phyloP scores from a whole-genome alignment of 192 early-diverging fungal species.

The Coemansia sp. region DNA sequence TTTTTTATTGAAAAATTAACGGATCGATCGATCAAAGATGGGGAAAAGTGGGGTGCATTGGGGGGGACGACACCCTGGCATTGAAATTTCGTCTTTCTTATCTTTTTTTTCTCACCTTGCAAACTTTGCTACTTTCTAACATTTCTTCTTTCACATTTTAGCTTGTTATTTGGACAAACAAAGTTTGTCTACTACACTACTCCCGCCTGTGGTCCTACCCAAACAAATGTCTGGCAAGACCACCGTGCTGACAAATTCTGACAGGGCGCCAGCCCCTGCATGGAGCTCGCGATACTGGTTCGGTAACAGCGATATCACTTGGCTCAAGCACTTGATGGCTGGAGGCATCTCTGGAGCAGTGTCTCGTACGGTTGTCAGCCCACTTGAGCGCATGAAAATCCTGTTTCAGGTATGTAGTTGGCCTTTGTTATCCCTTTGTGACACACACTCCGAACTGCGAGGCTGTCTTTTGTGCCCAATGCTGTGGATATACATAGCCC shows the following conservation, averaged over 20 bases:
- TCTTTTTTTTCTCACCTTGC: not conserved
- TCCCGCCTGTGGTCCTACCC: not conserved
- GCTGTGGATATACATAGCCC: not conserved
- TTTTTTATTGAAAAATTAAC: not conserved
- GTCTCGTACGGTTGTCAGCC: conserved; percentile 79
- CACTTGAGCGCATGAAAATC: conserved; percentile 85
- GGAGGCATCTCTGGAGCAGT: conserved; percentile 80
- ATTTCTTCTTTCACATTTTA: conserved; percentile 11
- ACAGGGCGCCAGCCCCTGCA: conserved; percentile 18
- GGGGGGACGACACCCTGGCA: not conserved
- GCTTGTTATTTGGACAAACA: conserved; percentile 4
- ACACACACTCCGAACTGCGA: not conserved
- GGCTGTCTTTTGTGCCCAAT: not conserved
- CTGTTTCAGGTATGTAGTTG: conserved; percentile 71
- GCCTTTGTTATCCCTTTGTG: not conserved
- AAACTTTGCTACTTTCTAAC: not conserved
- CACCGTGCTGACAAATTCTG: conserved; percentile 31
- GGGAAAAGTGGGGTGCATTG: not conserved
- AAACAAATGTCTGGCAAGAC: conserved; percentile 33
- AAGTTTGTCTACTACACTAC: not conserved
- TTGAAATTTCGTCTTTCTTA: not conserved
- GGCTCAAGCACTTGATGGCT: conserved; percentile 75
- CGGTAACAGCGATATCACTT: conserved; percentile 59
- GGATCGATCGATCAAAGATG: not conserved
- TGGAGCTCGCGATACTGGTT: conserved; percentile 62